phyloP scores from a whole-genome alignment of 768 basidiomycete species.

The Cystobasidium tubakii region DNA sequence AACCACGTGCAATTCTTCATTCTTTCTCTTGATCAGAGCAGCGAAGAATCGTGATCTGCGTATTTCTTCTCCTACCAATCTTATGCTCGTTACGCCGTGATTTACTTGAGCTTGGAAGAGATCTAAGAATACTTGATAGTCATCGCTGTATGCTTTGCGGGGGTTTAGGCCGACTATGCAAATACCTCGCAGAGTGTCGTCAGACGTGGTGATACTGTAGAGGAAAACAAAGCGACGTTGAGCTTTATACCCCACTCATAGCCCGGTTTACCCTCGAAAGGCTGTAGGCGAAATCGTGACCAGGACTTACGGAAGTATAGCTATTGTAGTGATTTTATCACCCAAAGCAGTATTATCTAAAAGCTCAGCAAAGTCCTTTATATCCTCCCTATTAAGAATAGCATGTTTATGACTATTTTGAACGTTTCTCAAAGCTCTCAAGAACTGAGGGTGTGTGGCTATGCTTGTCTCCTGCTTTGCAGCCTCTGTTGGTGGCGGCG shows the following conservation, averaged over 20 bases:
- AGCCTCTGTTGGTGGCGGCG: background rate
- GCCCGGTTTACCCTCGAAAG: too few relatives aligned
- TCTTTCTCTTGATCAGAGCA: conserved; percentile 30
- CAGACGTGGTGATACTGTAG: conserved; percentile 1
- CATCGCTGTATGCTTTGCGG: conserved; percentile 1
- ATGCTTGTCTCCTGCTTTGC: background rate
- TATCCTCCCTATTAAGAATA: background rate
- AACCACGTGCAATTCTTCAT: conserved; percentile 23
- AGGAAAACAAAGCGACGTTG: background rate
- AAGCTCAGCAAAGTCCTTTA: background rate
- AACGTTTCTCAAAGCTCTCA: conserved; percentile 2
- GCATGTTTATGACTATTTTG: background rate
- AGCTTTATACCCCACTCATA: too few relatives aligned
- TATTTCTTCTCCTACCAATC: conserved; percentile 26
- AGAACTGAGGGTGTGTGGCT: conserved; percentile 2
- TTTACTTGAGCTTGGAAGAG: conserved; percentile 25
- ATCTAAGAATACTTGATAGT: conserved; percentile 34
- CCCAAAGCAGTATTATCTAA: background rate
- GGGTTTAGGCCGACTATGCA: conserved; percentile 29
- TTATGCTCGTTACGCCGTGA: conserved; percentile 27
- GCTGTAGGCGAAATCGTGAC: too few relatives aligned
- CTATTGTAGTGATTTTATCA: background rate
- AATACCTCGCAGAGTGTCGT: conserved; percentile 3
- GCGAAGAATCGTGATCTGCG: conserved; percentile 18
- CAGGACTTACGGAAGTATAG: conserved; percentile 5